phyloP scores from a whole-genome alignment of 2,329 filamentous ascomycete species.

The Zymoseptoria tritici region DNA sequence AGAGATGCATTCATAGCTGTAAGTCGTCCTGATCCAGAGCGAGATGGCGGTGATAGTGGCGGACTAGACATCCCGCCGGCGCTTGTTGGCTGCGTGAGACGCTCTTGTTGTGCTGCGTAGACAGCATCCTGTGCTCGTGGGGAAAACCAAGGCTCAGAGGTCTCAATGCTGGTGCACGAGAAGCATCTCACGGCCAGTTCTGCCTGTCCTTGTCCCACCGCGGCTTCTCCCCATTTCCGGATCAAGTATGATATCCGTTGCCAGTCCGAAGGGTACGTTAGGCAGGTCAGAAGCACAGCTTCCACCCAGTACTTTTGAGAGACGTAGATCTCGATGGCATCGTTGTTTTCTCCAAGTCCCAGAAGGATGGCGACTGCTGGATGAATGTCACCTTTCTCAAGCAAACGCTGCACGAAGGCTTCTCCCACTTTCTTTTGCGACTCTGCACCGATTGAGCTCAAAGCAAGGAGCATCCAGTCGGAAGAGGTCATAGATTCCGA shows the following conservation, averaged over 20 bases:
- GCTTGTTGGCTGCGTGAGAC: too few relatives aligned
- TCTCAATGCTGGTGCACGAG: too few relatives aligned
- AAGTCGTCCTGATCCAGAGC: too few relatives aligned
- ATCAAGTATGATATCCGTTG: slow-evolving; percentile 72
- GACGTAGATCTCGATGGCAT: slow-evolving; percentile 93
- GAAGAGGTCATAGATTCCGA: slow-evolving; percentile 84
- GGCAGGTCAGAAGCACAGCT: slow-evolving; percentile 47
- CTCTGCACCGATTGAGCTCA: slow-evolving; percentile 70
- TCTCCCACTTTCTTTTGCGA: slow-evolving; percentile 87
- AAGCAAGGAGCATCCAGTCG: slow-evolving; percentile 92
- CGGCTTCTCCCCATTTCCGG: slow-evolving; percentile 64
- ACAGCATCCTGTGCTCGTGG: too few relatives aligned
- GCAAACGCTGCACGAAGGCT: slow-evolving; percentile 79
- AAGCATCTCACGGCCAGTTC: too few relatives aligned
- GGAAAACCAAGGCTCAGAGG: too few relatives aligned
- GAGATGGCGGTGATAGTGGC: too few relatives aligned
- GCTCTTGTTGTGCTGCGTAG: too few relatives aligned
- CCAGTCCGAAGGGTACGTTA: slow-evolving; percentile 57
- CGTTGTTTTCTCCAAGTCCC: slow-evolving; percentile 83
- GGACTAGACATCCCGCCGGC: too few relatives aligned
- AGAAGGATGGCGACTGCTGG: slow-evolving; percentile 88
- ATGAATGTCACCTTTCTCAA: slow-evolving; percentile 85
- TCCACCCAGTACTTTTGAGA: slow-evolving; percentile 90
- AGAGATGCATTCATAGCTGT: too few relatives aligned
- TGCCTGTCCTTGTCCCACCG: too few relatives aligned